Evolutionary conservation across 1,139 yeast species (phyloP), one percentile per base, ranked within the genome.

Genomic region (Saccharomyces hybrid): DNA sequence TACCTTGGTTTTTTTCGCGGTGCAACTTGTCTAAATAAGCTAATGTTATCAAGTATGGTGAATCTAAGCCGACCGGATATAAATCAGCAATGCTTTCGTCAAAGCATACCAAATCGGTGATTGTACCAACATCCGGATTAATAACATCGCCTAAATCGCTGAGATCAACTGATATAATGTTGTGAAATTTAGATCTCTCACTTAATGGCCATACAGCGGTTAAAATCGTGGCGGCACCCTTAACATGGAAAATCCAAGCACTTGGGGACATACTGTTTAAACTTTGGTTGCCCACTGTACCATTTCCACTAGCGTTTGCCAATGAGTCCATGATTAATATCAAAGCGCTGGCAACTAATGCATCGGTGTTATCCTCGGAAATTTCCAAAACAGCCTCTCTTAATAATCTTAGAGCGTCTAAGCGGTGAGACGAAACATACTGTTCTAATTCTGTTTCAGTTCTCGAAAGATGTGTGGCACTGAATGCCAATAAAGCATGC

Each of bases 171-270:
- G 88, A 81, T 28, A 86, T 86, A 61, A 86, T 82, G 68, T 85
- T 83, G 69, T 84, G 82, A 68, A 86, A 86, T 52, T 89, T 71
- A 13, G 89, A 84, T 6, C 83, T 78, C 59, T 87, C 91, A 14
- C 95, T 88, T 54, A 90, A 75, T 3, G 97, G 97, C 88, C 97
- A 90, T 14, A 90, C 96, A 0, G 97, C 96, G 0, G 96, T 87
- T 55, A 91, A 75, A 50, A 91, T 91, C 0, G 97, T 91, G 3
- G 97, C 97, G 0, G 97, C 97, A 25, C 97, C 98, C 63, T 95
- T 88, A 13, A 91, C 97, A 67, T 91, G 97, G 75, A 89, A 93
- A 55, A 91, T 84, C 98, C 98, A 91, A 0, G 97, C 96, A 5
- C 93, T 84, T 1, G 97, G 93, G 1, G 97, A 96, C 54, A 90